Conservation (phyloP, 345 rosid species). For the Reutealis trisperma region DNA sequence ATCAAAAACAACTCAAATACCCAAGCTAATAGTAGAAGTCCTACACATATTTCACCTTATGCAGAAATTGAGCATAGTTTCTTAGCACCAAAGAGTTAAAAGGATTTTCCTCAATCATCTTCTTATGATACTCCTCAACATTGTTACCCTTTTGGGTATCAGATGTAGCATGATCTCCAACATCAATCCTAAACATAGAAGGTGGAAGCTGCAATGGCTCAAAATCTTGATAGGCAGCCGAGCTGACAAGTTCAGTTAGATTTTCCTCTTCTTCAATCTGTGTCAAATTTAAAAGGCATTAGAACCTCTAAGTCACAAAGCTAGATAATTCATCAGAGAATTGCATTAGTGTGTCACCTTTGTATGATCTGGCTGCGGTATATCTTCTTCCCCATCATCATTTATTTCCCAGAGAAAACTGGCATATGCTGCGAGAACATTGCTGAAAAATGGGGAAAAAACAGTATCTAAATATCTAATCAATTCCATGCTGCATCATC, state of each 20-base stretch:
- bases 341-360: slow-evolving; percentile 34
- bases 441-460: slow-evolving; percentile 32
- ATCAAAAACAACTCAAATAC: not conserved
- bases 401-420: slow-evolving; percentile 65
- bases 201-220: slow-evolving; percentile 10
- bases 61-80: slow-evolving; percentile 46
- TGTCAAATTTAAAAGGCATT: not conserved
- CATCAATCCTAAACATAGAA: not conserved
- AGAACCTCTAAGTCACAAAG: not conserved
- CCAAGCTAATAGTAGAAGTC: not conserved
- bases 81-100: slow-evolving; percentile 32
- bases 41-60: slow-evolving; percentile 29
- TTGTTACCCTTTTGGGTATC: not conserved
- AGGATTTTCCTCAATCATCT: slow-evolving; percentile 43
- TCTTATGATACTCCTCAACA: slow-evolving; percentile 30
- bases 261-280: slow-evolving; percentile 18
- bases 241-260: slow-evolving; percentile 1
- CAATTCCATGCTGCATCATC: not conserved
- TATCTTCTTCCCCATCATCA: slow-evolving; percentile 29
- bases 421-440: slow-evolving; percentile 75
- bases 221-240: slow-evolving; percentile 1
- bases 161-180: slow-evolving; percentile 3
- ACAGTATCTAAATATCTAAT: too few relatives aligned
- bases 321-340: not conserved
- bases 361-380: slow-evolving; percentile 16